These are phyloP conservation scores for Hibiscus trionum DNA, from an alignment of 345 rosid species.

Conservation along the genomic window DNA sequence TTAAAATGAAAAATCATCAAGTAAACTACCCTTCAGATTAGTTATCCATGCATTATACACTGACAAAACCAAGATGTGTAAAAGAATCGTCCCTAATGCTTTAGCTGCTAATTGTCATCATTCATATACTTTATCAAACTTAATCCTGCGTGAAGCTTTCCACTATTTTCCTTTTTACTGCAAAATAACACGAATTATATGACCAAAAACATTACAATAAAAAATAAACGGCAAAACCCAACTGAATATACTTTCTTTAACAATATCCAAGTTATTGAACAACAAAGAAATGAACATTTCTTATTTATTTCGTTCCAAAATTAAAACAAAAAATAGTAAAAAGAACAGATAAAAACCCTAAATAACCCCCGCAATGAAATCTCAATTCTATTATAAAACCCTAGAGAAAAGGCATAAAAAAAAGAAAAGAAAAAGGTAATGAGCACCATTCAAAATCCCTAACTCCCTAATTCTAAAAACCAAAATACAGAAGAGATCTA, in stretches of 20 bases:
- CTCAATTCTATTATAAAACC: neutral
- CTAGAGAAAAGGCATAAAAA: neutral
- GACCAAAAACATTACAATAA: neutral
- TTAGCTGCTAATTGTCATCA: neutral
- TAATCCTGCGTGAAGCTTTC: neutral
- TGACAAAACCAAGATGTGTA: neutral
- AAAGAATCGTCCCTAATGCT: neutral
- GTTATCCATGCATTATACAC: neutral
- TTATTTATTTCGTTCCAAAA: neutral
- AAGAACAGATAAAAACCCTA: neutral
- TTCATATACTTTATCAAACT: neutral
- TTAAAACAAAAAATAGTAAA: neutral
- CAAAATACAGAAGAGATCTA: slow-evolving; percentile 9
- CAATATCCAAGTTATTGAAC: neutral
- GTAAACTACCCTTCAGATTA: neutral
- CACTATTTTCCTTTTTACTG: neutral
- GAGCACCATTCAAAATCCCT: neutral
- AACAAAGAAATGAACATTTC: neutral
- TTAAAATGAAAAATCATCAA: neutral
- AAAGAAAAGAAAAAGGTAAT: neutral
- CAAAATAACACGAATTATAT: neutral
- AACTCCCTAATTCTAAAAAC: neutral
- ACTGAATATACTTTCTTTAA: neutral
- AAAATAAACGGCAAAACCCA: neutral
- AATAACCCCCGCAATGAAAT: neutral